These are phyloP conservation scores for Panellus pusillus DNA, from an alignment of 768 basidiomycete genomes.

Conservation along the genomic window DNA sequence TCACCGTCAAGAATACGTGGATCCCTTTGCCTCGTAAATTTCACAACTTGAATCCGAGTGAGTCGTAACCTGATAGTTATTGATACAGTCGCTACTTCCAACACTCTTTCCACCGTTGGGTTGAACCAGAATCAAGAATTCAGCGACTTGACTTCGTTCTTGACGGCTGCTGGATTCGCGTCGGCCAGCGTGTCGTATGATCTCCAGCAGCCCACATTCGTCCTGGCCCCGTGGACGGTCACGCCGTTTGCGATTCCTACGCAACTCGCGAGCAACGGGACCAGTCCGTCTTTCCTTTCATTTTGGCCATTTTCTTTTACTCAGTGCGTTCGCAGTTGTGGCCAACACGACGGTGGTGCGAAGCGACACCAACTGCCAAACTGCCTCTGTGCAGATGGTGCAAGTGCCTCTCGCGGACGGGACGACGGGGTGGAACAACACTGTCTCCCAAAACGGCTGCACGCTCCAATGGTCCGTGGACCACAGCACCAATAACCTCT, in stretches of 20 bases:
- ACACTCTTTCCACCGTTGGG: constrained; percentile 38
- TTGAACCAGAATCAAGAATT: constrained; percentile 48
- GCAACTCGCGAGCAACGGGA: constrained; percentile 16
- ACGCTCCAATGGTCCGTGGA: constrained; percentile 40
- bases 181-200: constrained; percentile 49
- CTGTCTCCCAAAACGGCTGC: constrained; percentile 40
- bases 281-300: not conserved
- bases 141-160: constrained; percentile 50
- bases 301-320: not conserved
- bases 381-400: constrained; percentile 33
- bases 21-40: constrained; percentile 39
- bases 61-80: not conserved
- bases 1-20: constrained; percentile 49
- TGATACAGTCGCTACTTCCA: constrained; percentile 36
- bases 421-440: constrained; percentile 42
- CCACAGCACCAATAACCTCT: constrained; percentile 39
- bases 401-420: constrained; percentile 20
- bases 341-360: constrained; percentile 51
- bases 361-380: constrained; percentile 43
- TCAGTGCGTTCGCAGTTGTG: constrained; percentile 32
- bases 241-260: constrained; percentile 43
- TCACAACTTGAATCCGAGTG: not conserved
- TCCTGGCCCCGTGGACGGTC: constrained; percentile 45
- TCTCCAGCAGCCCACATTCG: constrained; percentile 46
- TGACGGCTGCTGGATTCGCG: constrained; percentile 56